Base-by-base conservation (phyloP, 148 eudicot species). In the Arbutus unedo region DNA sequence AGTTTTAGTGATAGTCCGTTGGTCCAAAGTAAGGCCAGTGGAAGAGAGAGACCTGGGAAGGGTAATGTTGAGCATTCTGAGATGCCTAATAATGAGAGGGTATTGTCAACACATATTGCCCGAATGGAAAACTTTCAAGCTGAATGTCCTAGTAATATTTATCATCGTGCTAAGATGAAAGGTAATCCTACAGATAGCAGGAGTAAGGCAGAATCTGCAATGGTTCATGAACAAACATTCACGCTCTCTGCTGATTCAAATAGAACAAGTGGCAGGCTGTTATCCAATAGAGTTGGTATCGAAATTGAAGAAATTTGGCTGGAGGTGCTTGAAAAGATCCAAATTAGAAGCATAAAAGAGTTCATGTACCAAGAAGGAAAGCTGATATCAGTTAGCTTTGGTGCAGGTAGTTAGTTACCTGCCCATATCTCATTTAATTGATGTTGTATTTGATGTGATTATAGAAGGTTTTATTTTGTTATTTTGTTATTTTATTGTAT, bases 341-440 rank as follows among this genome's bases (percentile, higher is more conserved):
- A 85, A 82, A 84, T 91, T 67, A 87, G 86, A 77, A 87, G 88
- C 88, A 44, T 96, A 45, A 94, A 87, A 84, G 98, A 93, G 91
- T 96, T 96, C 82, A 74, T 96, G 89, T 89, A 89, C 85, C 92
- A 85, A 86, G 98, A 96, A 89, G 98, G 96, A 62, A 91, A 89
- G 87, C 87, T 96, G 77, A 88, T 90, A 66, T 91, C 93, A 38
- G 85, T 94, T 87, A 89, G 90, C 80, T 91, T 87, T 85, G 95
- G 94, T 84, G 89, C 94, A 96, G 98, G 98, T 96, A 92, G 53
- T 21, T 55, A 21, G n/a, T 13, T 72, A 44, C 19, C 13, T 51
- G 31, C 15, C 54, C 76, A 72, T 77, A 2, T 44, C 44, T 45
- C 45, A 1, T 16, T 31, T n/a, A 18, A 18, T 50, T 43, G 21